A percentile compares a stretch with the other conserved stretches of the same genome.
Evolutionary conservation across 768 basidiomycete species (phyloP).

Genomic region (Leccinum disarticulatum): DNA sequence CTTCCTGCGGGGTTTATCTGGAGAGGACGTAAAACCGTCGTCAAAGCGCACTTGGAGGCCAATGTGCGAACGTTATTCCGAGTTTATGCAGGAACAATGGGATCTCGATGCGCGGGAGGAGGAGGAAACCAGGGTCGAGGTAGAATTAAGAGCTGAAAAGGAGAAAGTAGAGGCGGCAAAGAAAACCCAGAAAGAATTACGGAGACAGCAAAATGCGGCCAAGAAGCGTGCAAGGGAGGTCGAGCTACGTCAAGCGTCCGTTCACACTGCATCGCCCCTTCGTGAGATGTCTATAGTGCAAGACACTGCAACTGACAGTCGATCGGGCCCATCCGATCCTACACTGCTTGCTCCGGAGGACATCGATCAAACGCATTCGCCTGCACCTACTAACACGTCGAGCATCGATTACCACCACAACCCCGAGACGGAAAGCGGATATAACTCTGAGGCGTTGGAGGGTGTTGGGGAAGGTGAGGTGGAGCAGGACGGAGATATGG

Average conservation of each 20-base stretch:
- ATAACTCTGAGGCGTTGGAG: slow-evolving; percentile 50
- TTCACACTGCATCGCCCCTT: slow-evolving; percentile 25
- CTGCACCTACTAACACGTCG: slow-evolving; percentile 51
- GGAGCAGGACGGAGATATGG: slow-evolving; percentile 27
- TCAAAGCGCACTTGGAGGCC: slow-evolving; percentile 66
- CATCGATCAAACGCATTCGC: slow-evolving; percentile 43
- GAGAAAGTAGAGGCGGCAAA: slow-evolving; percentile 39
- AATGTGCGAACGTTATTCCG: slow-evolving; percentile 77
- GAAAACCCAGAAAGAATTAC: slow-evolving; percentile 47
- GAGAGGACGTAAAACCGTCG: slow-evolving; percentile 32
- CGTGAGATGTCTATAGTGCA: slow-evolving; percentile 32
- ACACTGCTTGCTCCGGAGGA: slow-evolving; percentile 27
- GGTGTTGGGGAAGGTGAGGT: slow-evolving; percentile 28
- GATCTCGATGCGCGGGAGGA: slow-evolving; percentile 77
- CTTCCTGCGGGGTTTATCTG: slow-evolving; percentile 41
- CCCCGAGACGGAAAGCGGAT: slow-evolving; percentile 52
- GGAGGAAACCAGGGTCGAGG: slow-evolving; percentile 52
- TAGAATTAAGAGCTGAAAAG: slow-evolving; percentile 42
- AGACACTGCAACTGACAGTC: slow-evolving; percentile 30
- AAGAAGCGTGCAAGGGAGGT: slow-evolving; percentile 48
- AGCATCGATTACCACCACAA: slow-evolving; percentile 41
- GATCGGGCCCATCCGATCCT: slow-evolving; percentile 26
- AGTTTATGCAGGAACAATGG: slow-evolving; percentile 85
- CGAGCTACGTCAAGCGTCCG: slow-evolving; percentile 23
- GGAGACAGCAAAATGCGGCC: slow-evolving; percentile 52